phyloP scores from a whole-genome alignment of 1,284 basidiomycete species.

The Naganishia cerealis region DNA sequence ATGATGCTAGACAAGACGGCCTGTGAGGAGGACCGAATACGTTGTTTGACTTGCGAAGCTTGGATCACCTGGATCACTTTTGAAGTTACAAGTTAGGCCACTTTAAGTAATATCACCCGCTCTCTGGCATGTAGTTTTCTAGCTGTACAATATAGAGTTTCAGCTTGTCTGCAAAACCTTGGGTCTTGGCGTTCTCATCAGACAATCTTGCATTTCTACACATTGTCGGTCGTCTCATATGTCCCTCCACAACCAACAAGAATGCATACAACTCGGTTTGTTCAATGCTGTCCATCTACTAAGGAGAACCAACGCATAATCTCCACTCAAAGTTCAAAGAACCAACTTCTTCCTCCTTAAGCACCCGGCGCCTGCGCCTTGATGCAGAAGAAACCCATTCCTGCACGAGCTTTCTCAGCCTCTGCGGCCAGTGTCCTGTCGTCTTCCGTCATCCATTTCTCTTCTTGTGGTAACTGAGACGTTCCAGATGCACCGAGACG shows the following conservation, averaged over 20 bases:
- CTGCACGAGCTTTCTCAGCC: conserved; percentile 73
- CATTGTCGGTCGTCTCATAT: not conserved
- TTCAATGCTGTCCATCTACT: not conserved
- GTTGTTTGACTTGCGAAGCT: conserved; percentile 51
- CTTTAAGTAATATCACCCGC: not conserved
- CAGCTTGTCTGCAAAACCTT: too few relatives aligned
- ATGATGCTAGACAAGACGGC: conserved; percentile 15
- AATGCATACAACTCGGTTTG: conserved; percentile 11
- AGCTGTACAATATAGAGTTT: too few relatives aligned
- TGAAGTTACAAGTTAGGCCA: not conserved
- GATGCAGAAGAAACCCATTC: conserved; percentile 77
- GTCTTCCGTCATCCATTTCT: conserved; percentile 72
- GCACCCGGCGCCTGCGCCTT: conserved; percentile 52
- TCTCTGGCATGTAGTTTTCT: too few relatives aligned
- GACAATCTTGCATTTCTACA: not conserved
- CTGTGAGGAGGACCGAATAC: conserved; percentile 32
- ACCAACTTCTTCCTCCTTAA: too few relatives aligned
- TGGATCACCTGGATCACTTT: conserved; percentile 44
- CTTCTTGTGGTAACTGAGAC: conserved; percentile 51
- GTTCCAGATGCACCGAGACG: conserved; percentile 52
- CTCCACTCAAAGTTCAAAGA: too few relatives aligned
- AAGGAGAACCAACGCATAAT: not conserved
- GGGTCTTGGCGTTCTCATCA: not conserved
- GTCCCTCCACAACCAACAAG: conserved; percentile 4
- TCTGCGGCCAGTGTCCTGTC: conserved; percentile 73